These are phyloP conservation scores for Boeremia lycopersici DNA, from an alignment of 2,329 filamentous ascomycete genomes.

Conservation along the genomic window DNA sequence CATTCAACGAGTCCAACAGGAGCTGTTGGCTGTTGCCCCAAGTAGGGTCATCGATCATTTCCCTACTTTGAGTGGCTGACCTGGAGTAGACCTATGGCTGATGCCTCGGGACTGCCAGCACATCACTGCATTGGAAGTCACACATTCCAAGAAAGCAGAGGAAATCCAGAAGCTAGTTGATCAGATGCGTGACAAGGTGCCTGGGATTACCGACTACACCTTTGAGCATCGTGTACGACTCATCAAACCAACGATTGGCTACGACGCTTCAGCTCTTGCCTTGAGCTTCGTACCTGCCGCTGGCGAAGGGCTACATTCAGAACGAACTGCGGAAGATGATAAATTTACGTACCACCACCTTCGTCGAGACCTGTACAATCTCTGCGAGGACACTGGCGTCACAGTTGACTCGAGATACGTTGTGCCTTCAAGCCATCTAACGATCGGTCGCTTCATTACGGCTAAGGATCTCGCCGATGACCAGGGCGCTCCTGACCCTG, in stretches of 20 bases:
- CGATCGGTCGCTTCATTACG: slow-evolving; percentile 79
- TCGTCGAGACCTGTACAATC: slow-evolving; percentile 74
- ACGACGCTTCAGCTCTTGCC: slow-evolving; percentile 83
- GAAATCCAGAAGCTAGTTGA: slow-evolving; percentile 71
- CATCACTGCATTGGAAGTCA: slow-evolving; percentile 82
- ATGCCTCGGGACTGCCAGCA: slow-evolving; percentile 82
- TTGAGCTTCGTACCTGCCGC: slow-evolving; percentile 84
- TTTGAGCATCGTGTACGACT: slow-evolving; percentile 72
- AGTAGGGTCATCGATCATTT: slow-evolving; percentile 58
- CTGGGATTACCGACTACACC: slow-evolving; percentile 69
- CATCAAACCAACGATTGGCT: slow-evolving; percentile 81
- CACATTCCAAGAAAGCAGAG: slow-evolving; percentile 74
- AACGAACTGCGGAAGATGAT: slow-evolving; percentile 59
- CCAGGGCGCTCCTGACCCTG: slow-evolving; percentile 54
- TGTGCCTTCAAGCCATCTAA: slow-evolving; percentile 88
- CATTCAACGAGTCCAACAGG: slow-evolving; percentile 70
- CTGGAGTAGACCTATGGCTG: slow-evolving; percentile 73
- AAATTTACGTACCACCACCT: slow-evolving; percentile 89
- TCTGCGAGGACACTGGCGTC: slow-evolving; percentile 67
- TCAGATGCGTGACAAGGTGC: slow-evolving; percentile 61
- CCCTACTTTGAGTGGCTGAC: slow-evolving; percentile 12
- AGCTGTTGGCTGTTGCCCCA: slow-evolving; percentile 68
- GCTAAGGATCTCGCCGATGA: slow-evolving; percentile 61
- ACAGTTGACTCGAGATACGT: slow-evolving; percentile 79
- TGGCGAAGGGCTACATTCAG: slow-evolving; percentile 57